These are phyloP conservation scores for Calocybe indica DNA, from an alignment of 768 basidiomycete species.

Conservation along the genomic window DNA sequence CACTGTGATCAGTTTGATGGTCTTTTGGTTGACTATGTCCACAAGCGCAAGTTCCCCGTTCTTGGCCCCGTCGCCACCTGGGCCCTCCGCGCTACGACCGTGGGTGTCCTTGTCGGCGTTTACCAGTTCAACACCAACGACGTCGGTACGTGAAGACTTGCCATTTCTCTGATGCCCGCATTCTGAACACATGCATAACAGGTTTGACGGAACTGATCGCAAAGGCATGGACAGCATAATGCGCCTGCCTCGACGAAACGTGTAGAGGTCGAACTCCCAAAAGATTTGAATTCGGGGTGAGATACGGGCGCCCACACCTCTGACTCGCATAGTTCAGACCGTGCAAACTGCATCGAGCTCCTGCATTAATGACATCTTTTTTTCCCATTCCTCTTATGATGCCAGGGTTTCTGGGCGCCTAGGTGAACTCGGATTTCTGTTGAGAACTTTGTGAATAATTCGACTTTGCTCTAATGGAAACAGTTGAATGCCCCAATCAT, in stretches of 20 bases:
- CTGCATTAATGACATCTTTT: too few relatives aligned
- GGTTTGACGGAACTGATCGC: slow-evolving; percentile 84
- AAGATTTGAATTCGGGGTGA: too few relatives aligned
- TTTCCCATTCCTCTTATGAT: too few relatives aligned
- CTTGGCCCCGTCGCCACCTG: slow-evolving; percentile 68
- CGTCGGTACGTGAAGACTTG: slow-evolving; percentile 59
- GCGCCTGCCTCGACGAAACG: neutral
- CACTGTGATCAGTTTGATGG: slow-evolving; percentile 68
- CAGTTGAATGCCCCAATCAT: too few relatives aligned
- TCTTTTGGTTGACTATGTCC: slow-evolving; percentile 83
- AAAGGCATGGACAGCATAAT: slow-evolving; percentile 76
- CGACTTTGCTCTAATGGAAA: too few relatives aligned
- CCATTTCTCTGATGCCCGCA: neutral
- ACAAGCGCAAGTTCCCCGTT: slow-evolving; percentile 88
- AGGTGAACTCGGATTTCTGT: too few relatives aligned
- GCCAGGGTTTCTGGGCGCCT: too few relatives aligned
- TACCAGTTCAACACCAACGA: slow-evolving; percentile 99
- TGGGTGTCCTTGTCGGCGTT: slow-evolving; percentile 79
- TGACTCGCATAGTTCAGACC: too few relatives aligned
- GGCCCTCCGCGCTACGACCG: slow-evolving; percentile 71
- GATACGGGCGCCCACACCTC: too few relatives aligned
- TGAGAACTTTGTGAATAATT: too few relatives aligned
- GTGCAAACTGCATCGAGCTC: too few relatives aligned
- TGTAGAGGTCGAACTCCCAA: too few relatives aligned
- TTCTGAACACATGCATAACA: slow-evolving; percentile 19